Percentiles rank a stretch among this genome's conserved stretches.
These are phyloP conservation scores for Cydonia oblonga DNA, from an alignment of 331 rosid species.

Conservation along the genomic window DNA sequence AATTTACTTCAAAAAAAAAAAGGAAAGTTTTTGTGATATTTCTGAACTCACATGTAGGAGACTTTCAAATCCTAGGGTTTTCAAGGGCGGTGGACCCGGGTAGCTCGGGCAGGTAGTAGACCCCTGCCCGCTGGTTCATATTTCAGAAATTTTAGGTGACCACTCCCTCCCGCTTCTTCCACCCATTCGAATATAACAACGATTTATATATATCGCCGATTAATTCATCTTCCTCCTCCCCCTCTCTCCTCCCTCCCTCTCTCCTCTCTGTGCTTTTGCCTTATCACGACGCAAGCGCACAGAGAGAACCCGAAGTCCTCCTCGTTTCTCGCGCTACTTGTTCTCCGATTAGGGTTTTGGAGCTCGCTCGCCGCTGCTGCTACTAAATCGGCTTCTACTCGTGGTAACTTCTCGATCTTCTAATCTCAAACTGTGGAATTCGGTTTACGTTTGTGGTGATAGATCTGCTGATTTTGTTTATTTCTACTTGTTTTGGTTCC, in stretches of 20 bases:
- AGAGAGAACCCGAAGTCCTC: not conserved
- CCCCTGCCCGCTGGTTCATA: constrained; percentile 12
- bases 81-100: not conserved
- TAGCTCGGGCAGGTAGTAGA: constrained; percentile 6
- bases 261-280: not conserved
- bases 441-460: not conserved
- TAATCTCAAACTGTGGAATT: not conserved
- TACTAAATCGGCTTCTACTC: not conserved
- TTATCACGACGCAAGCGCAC: not conserved
- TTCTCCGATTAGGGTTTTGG: not conserved
- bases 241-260: not conserved
- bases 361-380: not conserved
- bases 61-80: constrained; percentile 16
- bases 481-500: not conserved
- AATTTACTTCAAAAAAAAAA: no score
- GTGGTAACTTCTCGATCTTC: constrained; percentile 4
- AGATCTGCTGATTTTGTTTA: constrained; percentile 7
- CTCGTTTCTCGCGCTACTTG: not conserved
- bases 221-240: not conserved
- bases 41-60: not conserved
- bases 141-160: not conserved
- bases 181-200: constrained; percentile 17
- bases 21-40: no score
- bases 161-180: constrained; percentile 27
- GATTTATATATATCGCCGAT: not conserved